Conservation (phyloP, 2,329 filamentous ascomycete genomes). For the Exophiala bonariae region DNA sequence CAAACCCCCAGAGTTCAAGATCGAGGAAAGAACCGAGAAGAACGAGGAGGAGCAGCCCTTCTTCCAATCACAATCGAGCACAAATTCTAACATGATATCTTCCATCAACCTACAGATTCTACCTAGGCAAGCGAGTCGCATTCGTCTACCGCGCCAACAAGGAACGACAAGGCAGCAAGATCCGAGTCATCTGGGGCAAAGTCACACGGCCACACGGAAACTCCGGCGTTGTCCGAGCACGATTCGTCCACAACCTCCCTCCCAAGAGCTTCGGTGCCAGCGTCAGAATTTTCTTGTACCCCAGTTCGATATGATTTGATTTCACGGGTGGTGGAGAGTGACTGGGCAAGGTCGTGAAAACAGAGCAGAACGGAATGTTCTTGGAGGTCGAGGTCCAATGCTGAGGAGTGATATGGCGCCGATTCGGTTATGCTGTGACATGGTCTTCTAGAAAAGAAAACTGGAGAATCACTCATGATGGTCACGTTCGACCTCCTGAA, state of each 20-base stretch:
- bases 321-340: background rate
- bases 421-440: no score
- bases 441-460: no score
- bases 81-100: conserved; percentile 34
- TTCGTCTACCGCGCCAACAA: conserved; percentile 96
- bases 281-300: conserved; percentile 96
- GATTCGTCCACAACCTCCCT: conserved; percentile 95
- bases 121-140: conserved; percentile 97
- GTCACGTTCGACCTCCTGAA: no score
- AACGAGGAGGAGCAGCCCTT: background rate
- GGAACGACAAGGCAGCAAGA: conserved; percentile 96
- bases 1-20: conserved; percentile 2
- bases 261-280: conserved; percentile 95
- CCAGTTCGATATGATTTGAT: conserved; percentile 75
- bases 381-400: no score
- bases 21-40: background rate
- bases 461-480: no score
- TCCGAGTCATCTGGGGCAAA: conserved; percentile 99
- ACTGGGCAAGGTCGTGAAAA: background rate
- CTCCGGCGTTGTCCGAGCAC: conserved; percentile 95
- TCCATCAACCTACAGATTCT: conserved; percentile 62
- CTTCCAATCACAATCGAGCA: conserved; percentile 7
- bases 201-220: conserved; percentile 96
- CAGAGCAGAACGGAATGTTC: no score
- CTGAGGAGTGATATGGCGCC: no score